Evolutionary conservation across 2,329 filamentous ascomycete species (phyloP).

Genomic region (Ophiostoma tasmaniense): DNA sequence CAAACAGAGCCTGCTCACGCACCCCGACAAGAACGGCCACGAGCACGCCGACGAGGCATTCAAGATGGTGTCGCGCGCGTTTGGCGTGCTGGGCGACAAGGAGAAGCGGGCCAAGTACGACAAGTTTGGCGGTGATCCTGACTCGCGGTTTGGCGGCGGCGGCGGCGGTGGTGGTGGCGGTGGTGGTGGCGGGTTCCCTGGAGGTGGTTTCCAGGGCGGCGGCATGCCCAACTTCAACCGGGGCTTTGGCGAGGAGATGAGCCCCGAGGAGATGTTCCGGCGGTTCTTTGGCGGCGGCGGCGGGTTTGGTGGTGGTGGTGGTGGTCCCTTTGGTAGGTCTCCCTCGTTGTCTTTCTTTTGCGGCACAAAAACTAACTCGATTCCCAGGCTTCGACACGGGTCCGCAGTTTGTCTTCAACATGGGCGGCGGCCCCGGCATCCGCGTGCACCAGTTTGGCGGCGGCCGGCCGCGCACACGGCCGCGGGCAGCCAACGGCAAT

Average conservation of each 20-base stretch:
- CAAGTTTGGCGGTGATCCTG: conserved; percentile 82
- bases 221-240: conserved; percentile 33
- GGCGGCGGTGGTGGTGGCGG: conserved; percentile 32
- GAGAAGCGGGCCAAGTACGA: conserved; percentile 90
- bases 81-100: conserved; percentile 83
- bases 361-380: conserved; percentile 1
- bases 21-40: conserved; percentile 98
- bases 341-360: background rate
- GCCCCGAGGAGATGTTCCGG: conserved; percentile 92
- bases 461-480: conserved; percentile 63
- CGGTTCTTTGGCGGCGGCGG: conserved; percentile 84
- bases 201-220: conserved; percentile 39
- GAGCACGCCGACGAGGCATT: conserved; percentile 94
- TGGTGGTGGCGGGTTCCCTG: conserved; percentile 29
- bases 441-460: conserved; percentile 95
- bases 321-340: conserved; percentile 21
- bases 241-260: conserved; percentile 81
- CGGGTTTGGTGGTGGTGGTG: conserved; percentile 54
- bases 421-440: conserved; percentile 83
- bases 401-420: conserved; percentile 89
- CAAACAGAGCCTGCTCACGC: conserved; percentile 86
- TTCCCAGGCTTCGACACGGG: conserved; percentile 64
- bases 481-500: conserved; percentile 36
- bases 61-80: conserved; percentile 93
- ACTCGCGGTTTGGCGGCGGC: conserved; percentile 67